Conservation (phyloP, 257 asterid genomes). For the Rehmannia glutinosa region DNA sequence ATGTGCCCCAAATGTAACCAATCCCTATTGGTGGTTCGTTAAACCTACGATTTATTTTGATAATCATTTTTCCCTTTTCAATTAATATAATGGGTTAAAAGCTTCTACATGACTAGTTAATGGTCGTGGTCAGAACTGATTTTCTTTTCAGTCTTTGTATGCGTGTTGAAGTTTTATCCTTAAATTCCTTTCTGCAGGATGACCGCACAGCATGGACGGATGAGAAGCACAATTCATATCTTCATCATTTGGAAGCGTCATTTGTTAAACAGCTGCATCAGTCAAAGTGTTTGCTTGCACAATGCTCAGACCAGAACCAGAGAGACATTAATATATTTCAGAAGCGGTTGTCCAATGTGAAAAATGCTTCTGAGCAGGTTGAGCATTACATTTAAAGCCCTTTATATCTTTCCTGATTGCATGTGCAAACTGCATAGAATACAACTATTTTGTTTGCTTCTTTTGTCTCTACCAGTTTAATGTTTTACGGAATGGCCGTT, state of each 20-base stretch:
- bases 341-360: conserved; percentile 17
- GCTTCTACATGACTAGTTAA: conserved; percentile 1
- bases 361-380: conserved; percentile 48
- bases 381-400: background rate
- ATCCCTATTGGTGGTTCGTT: too few species aligned
- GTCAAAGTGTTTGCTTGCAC: conserved; percentile 33
- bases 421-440: background rate
- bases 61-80: background rate
- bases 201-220: conserved; percentile 53
- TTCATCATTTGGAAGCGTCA: conserved; percentile 61
- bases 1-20: too few species aligned
- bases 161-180: conserved; percentile 3
- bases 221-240: conserved; percentile 63
- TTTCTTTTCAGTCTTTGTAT: background rate
- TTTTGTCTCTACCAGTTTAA: conserved; percentile 27
- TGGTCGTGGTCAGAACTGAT: background rate
- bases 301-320: conserved; percentile 31
- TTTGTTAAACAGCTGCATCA: conserved; percentile 58
- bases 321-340: conserved; percentile 14
- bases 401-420: background rate
- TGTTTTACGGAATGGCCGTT: conserved; percentile 27
- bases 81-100: background rate
- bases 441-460: background rate
- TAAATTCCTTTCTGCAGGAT: conserved; percentile 33
- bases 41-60: background rate